Evolutionary conservation across 805 yeast genomes (phyloP), one percentile per base, ranked within the genome.

Genomic region (Spathaspora passalidarum): DNA sequence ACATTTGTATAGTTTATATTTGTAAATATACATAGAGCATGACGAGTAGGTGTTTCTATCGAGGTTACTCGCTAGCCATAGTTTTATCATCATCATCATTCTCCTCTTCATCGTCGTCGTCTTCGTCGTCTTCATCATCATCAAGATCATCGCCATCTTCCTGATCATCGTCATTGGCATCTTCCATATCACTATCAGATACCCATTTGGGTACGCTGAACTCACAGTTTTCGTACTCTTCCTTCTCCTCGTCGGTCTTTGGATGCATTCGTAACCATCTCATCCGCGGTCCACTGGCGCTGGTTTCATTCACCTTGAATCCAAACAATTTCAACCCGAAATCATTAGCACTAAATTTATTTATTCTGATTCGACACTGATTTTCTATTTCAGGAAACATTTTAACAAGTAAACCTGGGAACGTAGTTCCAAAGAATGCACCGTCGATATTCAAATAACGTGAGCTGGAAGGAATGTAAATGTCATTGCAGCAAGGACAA

Each of bases 361-460:
- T 64, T 47, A 69, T 65, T 57, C 86, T 74, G 47, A 79, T 73
- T 46, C 76, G 74, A 54, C 88, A 83, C 57, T 86, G 89, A 56
- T 80, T 80, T 60, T 86, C 96, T 42, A 90, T 80, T 52, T 89
- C 97, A n/a, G 94, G 89, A 68, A 85, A 90, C 78, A 88, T 86
- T 61, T 90, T 87, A 49, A 94, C 80, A 57, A 94, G 86, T 54
- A 94, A 77, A 2, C 97, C 97, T 1, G 97, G 94, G 69, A 94
- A 94, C 29, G 95, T 84, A 0, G 98, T 89, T 4, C 99, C 98
- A 71, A 95, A 94, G 59, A 86, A 94, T 1, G 98, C 97, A 4
- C 99, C 99, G 65, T 94, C 99, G 37, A 94, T 80, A 59, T 88
- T 88, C 47, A 87, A 70, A 65, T 88, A 91, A 50, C 96, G 75